Evolutionary conservation across 306 rosid species (phyloP).

Genomic region (Gillenia trifoliata): DNA sequence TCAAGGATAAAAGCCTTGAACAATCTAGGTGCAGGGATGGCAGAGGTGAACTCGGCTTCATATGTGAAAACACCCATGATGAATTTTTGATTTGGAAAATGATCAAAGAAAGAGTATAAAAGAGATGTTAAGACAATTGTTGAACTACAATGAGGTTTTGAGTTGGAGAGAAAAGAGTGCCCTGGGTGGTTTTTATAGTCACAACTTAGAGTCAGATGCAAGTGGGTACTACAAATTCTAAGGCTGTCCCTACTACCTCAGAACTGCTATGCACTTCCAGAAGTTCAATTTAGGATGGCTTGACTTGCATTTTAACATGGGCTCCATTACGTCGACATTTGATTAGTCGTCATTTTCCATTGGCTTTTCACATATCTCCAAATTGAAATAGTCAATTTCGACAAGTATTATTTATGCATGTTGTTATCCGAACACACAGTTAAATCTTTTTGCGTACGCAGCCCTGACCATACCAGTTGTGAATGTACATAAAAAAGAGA

Average conservation of each 20-base stretch:
- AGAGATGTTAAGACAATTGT: background rate
- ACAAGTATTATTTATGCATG: no score
- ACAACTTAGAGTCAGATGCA: background rate
- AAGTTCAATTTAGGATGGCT: background rate
- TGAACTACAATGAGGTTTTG: background rate
- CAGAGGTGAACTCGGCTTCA: constrained; percentile 26
- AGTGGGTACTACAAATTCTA: background rate
- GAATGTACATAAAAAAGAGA: no score
- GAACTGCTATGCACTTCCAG: background rate
- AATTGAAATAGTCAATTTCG: no score
- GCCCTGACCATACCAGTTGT: no score
- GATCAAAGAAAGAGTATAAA: background rate
- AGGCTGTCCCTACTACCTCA: background rate
- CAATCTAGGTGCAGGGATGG: constrained; percentile 33
- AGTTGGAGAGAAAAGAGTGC: background rate
- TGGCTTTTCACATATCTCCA: background rate
- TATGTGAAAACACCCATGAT: constrained; percentile 20
- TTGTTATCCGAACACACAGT: no score
- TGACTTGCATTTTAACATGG: background rate
- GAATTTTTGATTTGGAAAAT: background rate
- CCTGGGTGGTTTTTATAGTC: background rate
- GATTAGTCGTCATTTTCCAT: background rate
- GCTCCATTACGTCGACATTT: background rate
- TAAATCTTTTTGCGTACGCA: no score
- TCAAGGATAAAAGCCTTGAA: constrained; percentile 46